A percentile compares a stretch with the other conserved stretches of the same genome.
Conservation (phyloP, 1,139 yeast species). For the Debaryomyces coudertii region DNA sequence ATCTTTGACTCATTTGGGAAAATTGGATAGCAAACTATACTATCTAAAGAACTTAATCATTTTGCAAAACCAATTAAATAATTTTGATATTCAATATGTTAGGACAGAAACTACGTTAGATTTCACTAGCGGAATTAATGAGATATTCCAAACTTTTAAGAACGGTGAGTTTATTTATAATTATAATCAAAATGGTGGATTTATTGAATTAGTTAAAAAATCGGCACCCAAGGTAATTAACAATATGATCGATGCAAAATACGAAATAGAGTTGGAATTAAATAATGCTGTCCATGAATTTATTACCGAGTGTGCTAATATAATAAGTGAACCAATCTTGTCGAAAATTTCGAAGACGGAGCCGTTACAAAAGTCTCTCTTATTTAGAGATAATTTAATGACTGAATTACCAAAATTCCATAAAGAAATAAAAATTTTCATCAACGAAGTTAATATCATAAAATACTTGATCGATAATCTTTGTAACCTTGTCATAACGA, state of each 20-base stretch:
- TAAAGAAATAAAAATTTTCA: slow-evolving; percentile 51
- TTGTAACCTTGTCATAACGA: slow-evolving; percentile 30
- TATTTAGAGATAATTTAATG: slow-evolving; percentile 54
- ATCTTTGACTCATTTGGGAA: slow-evolving; percentile 41
- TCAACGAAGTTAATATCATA: slow-evolving; percentile 39
- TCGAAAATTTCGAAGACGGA: slow-evolving; percentile 25
- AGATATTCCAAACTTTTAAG: slow-evolving; percentile 52
- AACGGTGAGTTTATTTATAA: slow-evolving; percentile 38
- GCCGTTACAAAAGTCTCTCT: slow-evolving; percentile 30
- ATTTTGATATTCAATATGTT: slow-evolving; percentile 79
- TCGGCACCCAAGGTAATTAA: slow-evolving; percentile 83
- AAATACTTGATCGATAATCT: slow-evolving; percentile 38
- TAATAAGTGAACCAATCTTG: slow-evolving; percentile 38
- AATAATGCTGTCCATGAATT: slow-evolving; percentile 71
- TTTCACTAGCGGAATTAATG: slow-evolving; percentile 70
- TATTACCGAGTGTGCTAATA: slow-evolving; percentile 42
- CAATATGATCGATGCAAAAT: slow-evolving; percentile 83
- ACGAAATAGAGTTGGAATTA: slow-evolving; percentile 73
- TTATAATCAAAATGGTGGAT: slow-evolving; percentile 41
- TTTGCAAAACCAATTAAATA: slow-evolving; percentile 69
- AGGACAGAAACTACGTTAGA: slow-evolving; percentile 77
- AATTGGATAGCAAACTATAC: slow-evolving; percentile 64
- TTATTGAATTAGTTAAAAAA: slow-evolving; percentile 63
- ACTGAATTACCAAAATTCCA: slow-evolving; percentile 59
- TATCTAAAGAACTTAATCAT: slow-evolving; percentile 73